Base-by-base conservation (phyloP, 768 basidiomycete genomes). In the Termitomyces heimii region DNA sequence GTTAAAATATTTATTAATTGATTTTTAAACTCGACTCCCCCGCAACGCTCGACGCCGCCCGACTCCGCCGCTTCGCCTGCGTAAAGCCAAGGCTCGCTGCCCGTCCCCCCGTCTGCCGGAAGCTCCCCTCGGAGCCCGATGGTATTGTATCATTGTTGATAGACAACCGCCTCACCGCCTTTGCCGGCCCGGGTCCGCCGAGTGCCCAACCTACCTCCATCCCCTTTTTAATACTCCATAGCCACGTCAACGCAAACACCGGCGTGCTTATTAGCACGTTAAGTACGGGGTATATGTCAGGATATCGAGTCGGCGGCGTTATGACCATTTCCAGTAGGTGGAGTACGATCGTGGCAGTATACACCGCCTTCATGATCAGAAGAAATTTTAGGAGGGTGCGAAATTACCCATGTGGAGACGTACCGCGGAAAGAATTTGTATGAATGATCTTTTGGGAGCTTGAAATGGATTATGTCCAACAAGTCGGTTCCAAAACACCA, bases 221-320 rank as follows among this genome's bases (percentile, higher is more conserved):
- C 22, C 88, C 82, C 47, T 89, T 85, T 62, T 86, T 88, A 68
- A 93, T 84, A 50, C 89, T 91, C 93, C 93, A 97, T 16, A 94
- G 65, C 91, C 91, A 98, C n/a, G 82, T 77, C 29, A 92, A 68
- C 7, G 76, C 81, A 67, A 98, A 96, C 18, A 96, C 83, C 1
- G 84, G 87, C 1, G 87, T 88, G 65, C 86, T 85, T 45, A 94
- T 66, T 16, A 93, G 79, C 3, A 94, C 85, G 68, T 97, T 98
- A 39, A 94, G 74, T 0, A 95, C 92, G 0, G 88, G 74, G 67
- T 83, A 97, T 40, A 97, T 70, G 69, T 96, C 92, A 0, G 92
- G 95, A 61, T 92, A 89, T 58, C 87, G 85, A 5, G 79, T 64
- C 4, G 93, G 92, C 8, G 93, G 85, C 2, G 73, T 39, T 32